phyloP scores from a whole-genome alignment of 2,329 filamentous ascomycete species.

The Zasmidium citrigriseum region DNA sequence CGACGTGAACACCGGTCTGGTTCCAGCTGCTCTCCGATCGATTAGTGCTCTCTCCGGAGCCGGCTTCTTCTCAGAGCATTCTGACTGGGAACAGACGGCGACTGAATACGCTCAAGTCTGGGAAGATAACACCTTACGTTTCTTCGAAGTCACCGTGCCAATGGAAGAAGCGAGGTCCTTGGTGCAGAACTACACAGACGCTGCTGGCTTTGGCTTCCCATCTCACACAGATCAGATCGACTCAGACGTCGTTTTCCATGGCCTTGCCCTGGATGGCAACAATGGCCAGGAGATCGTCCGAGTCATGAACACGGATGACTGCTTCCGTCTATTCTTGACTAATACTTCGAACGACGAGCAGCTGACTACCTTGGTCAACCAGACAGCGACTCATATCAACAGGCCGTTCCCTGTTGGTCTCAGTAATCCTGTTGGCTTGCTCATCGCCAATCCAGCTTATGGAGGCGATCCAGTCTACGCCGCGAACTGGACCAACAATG shows the following conservation, averaged over 20 bases:
- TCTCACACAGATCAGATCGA: slow-evolving; percentile 46
- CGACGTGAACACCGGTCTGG: slow-evolving; percentile 65
- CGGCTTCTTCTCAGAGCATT: slow-evolving; percentile 54
- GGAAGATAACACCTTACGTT: slow-evolving; percentile 61
- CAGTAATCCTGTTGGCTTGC: slow-evolving; percentile 56
- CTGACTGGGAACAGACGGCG: slow-evolving; percentile 50
- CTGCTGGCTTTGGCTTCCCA: slow-evolving; percentile 42
- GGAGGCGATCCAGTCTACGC: slow-evolving; percentile 50
- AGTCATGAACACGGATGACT: slow-evolving; percentile 66
- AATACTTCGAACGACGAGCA: slow-evolving; percentile 59
- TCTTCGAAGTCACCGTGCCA: slow-evolving; percentile 56
- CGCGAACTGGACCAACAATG: slow-evolving; percentile 56
- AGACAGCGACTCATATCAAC: slow-evolving; percentile 59
- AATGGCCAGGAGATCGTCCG: slow-evolving; percentile 52
- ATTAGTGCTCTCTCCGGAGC: slow-evolving; percentile 55
- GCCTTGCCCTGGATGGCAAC: slow-evolving; percentile 57
- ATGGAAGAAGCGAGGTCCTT: slow-evolving; percentile 47
- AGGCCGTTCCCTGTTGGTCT: slow-evolving; percentile 61
- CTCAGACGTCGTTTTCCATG: slow-evolving; percentile 55
- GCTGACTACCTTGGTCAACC: slow-evolving; percentile 57
- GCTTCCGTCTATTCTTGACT: slow-evolving; percentile 61
- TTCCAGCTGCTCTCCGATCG: slow-evolving; percentile 61
- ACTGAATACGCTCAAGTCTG: slow-evolving; percentile 58
- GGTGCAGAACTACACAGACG: slow-evolving; percentile 51
- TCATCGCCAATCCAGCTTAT: slow-evolving; percentile 64